Percentiles rank a stretch among this genome's conserved stretches.
These are phyloP conservation scores for Suillus fuscotomentosus DNA, from an alignment of 768 basidiomycete species.

Conservation along the genomic window DNA sequence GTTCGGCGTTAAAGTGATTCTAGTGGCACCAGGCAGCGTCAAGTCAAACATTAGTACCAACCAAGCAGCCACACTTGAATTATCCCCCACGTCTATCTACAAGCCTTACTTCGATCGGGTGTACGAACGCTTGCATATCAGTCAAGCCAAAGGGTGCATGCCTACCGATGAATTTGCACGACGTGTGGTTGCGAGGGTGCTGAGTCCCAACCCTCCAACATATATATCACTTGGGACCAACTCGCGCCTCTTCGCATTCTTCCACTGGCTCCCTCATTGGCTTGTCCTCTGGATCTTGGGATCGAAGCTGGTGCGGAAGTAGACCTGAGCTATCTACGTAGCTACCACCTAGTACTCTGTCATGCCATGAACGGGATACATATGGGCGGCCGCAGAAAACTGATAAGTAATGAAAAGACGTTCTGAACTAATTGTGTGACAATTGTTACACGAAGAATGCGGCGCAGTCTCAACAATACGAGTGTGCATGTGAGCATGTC, in stretches of 20 bases:
- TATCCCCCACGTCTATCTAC: slow-evolving; percentile 58
- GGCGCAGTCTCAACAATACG: no score
- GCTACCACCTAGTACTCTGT: no score
- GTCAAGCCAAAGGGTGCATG: slow-evolving; percentile 50
- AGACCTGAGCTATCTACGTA: not conserved
- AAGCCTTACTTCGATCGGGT: slow-evolving; percentile 52
- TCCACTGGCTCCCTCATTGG: slow-evolving; percentile 24
- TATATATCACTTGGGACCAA: slow-evolving; percentile 51
- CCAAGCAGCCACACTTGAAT: slow-evolving; percentile 37
- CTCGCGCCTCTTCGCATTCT: slow-evolving; percentile 22
- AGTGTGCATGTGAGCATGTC: no score
- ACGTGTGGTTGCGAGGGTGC: slow-evolving; percentile 46
- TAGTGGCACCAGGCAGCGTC: slow-evolving; percentile 65
- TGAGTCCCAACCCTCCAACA: slow-evolving; percentile 46
- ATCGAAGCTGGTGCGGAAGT: not conserved
- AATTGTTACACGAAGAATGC: no score
- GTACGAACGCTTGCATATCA: slow-evolving; percentile 49
- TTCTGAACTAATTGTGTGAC: no score
- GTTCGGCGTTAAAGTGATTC: slow-evolving; percentile 67
- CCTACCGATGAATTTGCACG: slow-evolving; percentile 52
- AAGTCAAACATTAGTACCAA: slow-evolving; percentile 66
- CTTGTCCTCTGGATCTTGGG: slow-evolving; percentile 18
- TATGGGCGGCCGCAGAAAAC: not conserved
- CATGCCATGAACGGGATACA: not conserved
- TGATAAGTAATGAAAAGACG: no score